A percentile compares a stretch with the other conserved stretches of the same genome.
phyloP scores from a whole-genome alignment of 2,329 filamentous ascomycete species.

The Hypoxylon sp. region DNA sequence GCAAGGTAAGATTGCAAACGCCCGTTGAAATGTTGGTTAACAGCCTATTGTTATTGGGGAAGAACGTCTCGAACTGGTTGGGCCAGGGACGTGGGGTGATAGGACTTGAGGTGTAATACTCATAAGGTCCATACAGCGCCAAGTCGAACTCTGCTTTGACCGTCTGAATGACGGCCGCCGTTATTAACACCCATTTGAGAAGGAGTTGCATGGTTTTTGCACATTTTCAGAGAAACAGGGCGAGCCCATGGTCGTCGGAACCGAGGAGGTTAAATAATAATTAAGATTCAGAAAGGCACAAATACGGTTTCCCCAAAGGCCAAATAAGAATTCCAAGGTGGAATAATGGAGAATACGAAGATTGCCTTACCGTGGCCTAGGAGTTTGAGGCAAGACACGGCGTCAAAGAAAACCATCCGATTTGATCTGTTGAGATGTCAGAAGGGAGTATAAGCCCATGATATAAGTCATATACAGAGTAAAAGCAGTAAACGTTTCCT shows the following conservation, averaged over 20 bases:
- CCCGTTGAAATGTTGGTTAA: conserved; percentile 6
- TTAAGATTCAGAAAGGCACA: neutral
- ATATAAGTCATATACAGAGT: no score
- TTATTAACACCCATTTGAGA: neutral
- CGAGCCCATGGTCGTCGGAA: neutral
- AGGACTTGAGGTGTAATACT: conserved; percentile 1
- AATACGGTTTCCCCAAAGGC: neutral
- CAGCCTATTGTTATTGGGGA: neutral
- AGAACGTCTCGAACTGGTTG: conserved; percentile 8
- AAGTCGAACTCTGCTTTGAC: neutral
- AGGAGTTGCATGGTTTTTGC: neutral
- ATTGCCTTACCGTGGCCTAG: neutral
- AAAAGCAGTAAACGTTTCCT: no score
- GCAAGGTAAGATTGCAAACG: conserved; percentile 8
- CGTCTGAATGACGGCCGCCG: neutral
- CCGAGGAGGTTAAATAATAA: neutral
- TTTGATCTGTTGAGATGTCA: neutral
- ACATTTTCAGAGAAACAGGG: neutral
- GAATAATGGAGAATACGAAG: neutral
- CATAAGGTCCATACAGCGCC: neutral
- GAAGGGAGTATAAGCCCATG: no score
- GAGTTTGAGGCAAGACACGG: neutral
- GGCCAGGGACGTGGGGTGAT: neutral
- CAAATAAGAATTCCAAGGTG: neutral
- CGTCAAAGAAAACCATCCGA: neutral